phyloP scores from a whole-genome alignment of 2,329 filamentous ascomycete species.

The Penicillium sp. region DNA sequence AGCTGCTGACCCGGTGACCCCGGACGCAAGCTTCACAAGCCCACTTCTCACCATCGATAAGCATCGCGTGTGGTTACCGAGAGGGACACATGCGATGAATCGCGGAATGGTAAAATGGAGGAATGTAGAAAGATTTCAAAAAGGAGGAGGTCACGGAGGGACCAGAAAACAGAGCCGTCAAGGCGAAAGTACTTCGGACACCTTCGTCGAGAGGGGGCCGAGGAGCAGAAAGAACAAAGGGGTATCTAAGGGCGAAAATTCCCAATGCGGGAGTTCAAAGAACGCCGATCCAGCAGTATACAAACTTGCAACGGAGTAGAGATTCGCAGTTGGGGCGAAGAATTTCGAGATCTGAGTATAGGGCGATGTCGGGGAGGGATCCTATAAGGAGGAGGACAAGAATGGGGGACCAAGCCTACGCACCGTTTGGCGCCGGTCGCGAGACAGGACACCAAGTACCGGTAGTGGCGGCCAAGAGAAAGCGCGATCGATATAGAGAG shows the following conservation, averaged over 20 bases:
- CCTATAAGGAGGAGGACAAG: conserved; percentile 10
- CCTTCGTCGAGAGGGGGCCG: conserved; percentile 28
- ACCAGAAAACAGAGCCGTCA: conserved; percentile 30
- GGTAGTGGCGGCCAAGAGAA: conserved; percentile 45
- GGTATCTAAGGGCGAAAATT: conserved; percentile 35
- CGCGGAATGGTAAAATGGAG: conserved; percentile 26
- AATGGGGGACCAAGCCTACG: conserved; percentile 44
- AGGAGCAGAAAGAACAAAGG: conserved; percentile 30
- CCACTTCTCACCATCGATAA: conserved; percentile 94
- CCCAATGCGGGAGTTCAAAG: conserved; percentile 28
- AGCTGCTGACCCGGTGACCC: conserved; percentile 98
- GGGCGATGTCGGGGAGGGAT: neutral
- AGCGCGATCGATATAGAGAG: conserved; percentile 36
- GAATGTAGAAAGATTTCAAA: conserved; percentile 1
- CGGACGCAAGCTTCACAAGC: conserved; percentile 97
- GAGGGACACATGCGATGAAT: conserved; percentile 41
- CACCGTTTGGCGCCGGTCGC: conserved; percentile 48
- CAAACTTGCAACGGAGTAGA: neutral
- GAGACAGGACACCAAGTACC: conserved; percentile 47
- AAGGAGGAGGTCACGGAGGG: conserved; percentile 12
- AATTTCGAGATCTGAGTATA: conserved; percentile 14
- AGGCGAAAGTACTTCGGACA: conserved; percentile 30
- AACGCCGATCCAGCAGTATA: conserved; percentile 23
- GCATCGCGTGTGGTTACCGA: conserved; percentile 55
- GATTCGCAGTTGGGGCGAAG: conserved; percentile 8